Percentiles rank a stretch among this genome's conserved stretches.
Evolutionary conservation across 352 stramenopile genomes (phyloP).

Genomic region (Globisporangium parvum): DNA sequence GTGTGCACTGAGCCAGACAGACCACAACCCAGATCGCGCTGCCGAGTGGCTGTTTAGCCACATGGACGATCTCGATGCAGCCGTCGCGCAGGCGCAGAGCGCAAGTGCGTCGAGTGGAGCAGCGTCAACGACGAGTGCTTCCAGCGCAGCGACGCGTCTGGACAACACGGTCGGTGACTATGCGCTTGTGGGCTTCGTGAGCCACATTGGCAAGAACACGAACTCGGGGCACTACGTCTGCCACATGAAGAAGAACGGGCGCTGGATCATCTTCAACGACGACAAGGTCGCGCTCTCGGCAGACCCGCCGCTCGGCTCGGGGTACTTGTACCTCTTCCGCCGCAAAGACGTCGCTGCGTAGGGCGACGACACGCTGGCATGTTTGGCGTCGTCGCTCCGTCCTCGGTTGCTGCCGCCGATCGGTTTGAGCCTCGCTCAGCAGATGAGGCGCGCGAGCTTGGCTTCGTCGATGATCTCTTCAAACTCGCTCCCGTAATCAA

Average conservation of each 20-base stretch:
- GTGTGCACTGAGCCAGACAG: slow-evolving; percentile 90
- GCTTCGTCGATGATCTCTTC: slow-evolving; percentile 76
- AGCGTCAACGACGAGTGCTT: slow-evolving; percentile 8
- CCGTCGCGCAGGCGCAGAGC: slow-evolving; percentile 61
- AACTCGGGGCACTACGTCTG: slow-evolving; percentile 98
- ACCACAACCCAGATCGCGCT: slow-evolving; percentile 89
- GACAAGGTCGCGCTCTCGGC: slow-evolving; percentile 96
- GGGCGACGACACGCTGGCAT: neutral
- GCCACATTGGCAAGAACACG: slow-evolving; percentile 98
- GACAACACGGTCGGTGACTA: slow-evolving; percentile 82
- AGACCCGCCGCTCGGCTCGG: slow-evolving; percentile 90
- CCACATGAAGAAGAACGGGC: slow-evolving; percentile 95
- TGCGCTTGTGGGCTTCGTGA: slow-evolving; percentile 96
- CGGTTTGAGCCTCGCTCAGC: slow-evolving; percentile 20
- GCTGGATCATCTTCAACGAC: slow-evolving; percentile 99
- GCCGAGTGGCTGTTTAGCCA: slow-evolving; percentile 98
- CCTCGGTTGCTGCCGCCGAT: neutral
- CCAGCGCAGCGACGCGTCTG: slow-evolving; percentile 31
- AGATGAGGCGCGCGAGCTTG: slow-evolving; percentile 44
- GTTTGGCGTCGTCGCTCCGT: neutral
- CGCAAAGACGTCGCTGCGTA: slow-evolving; percentile 35
- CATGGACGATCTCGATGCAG: slow-evolving; percentile 93
- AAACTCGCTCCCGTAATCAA: slow-evolving; percentile 77
- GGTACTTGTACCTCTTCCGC: slow-evolving; percentile 96
- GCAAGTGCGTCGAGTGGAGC: slow-evolving; percentile 12